Conservation (phyloP, 169 alveolate species). For the Plasmodium billcollinsi region DNA sequence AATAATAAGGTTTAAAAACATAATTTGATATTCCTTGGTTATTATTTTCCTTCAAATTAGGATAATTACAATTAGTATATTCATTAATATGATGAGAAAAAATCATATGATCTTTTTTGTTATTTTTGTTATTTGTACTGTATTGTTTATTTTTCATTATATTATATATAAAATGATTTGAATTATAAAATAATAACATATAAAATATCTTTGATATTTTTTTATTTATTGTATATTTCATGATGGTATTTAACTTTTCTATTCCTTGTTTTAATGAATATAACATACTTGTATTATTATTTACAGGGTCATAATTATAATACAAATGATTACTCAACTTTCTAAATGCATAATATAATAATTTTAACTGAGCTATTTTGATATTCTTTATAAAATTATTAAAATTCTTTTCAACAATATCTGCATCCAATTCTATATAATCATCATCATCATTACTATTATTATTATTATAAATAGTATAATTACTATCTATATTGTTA, state of each 20-base stretch:
- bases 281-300: slow-evolving; percentile 12
- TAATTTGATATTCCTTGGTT: slow-evolving; percentile 33
- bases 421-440: slow-evolving; percentile 70
- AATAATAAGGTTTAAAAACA: slow-evolving; percentile 69
- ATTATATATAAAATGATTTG: slow-evolving; percentile 32
- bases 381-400: slow-evolving; percentile 54
- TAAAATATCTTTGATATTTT: slow-evolving; percentile 26
- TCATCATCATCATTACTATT: neutral
- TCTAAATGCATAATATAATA: slow-evolving; percentile 62
- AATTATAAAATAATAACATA: slow-evolving; percentile 43
- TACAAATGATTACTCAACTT: slow-evolving; percentile 51
- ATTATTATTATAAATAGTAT: too few species aligned
- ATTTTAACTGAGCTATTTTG: slow-evolving; percentile 60
- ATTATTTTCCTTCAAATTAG: slow-evolving; percentile 4
- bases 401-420: slow-evolving; percentile 73
- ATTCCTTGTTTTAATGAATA: slow-evolving; percentile 35
- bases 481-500: neutral
- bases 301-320: slow-evolving; percentile 9
- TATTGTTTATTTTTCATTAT: neutral
- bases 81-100: slow-evolving; percentile 18
- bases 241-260: slow-evolving; percentile 30
- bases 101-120: too few species aligned
- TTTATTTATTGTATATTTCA: slow-evolving; percentile 22
- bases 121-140: too few species aligned
- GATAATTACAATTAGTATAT: neutral